Conservation (phyloP, 306 rosid species). For the Fagus crenata region DNA sequence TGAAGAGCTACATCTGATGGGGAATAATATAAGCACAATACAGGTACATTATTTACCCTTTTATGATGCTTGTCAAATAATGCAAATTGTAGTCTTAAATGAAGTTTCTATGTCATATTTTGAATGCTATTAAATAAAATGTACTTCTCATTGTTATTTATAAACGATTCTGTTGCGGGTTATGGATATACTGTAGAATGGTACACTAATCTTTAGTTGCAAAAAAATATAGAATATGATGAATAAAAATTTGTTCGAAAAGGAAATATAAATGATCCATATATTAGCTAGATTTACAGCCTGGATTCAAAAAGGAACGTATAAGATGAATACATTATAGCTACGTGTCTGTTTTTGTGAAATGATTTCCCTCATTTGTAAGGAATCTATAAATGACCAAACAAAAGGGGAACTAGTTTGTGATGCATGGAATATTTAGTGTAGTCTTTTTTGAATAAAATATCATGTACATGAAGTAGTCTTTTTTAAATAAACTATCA, state of each 20-base stretch:
- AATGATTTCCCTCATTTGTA: background rate
- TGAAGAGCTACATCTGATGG: conserved; percentile 91
- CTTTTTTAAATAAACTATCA: too few species aligned
- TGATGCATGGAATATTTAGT: background rate
- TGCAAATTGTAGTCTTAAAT: conserved; percentile 10
- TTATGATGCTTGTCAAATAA: conserved; percentile 20
- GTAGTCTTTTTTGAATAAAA: too few species aligned
- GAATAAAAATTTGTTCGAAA: background rate
- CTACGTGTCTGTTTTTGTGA: background rate
- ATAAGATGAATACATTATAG: background rate
- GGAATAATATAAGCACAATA: conserved; percentile 67
- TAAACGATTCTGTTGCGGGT: background rate
- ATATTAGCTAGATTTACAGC: background rate
- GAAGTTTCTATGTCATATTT: background rate
- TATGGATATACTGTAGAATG: background rate
- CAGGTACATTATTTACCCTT: conserved; percentile 46
- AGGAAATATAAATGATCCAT: background rate
- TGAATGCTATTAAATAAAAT: background rate
- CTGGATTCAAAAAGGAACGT: background rate
- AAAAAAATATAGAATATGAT: background rate
- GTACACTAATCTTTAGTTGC: background rate
- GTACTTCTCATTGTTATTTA: background rate
- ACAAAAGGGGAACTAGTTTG: background rate
- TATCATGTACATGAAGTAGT: too few species aligned
- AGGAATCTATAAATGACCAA: background rate